Evolutionary conservation across 2,329 filamentous ascomycete genomes (phyloP).

Genomic region (Exophiala bonariae): DNA sequence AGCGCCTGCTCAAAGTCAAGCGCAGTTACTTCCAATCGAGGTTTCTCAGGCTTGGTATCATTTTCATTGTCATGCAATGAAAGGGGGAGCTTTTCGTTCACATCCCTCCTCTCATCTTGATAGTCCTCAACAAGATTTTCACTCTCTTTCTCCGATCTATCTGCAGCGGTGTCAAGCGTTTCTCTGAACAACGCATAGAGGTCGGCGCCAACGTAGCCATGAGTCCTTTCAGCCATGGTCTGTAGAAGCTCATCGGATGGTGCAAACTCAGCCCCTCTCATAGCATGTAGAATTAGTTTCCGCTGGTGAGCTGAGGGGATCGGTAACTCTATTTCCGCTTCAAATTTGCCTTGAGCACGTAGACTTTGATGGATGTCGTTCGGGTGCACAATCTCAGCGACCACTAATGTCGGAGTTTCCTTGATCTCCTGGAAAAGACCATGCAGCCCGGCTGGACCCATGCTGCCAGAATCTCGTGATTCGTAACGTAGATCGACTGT

Average conservation of each 20-base stretch:
- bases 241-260: conserved; percentile 55
- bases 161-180: conserved; percentile 36
- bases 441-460: conserved; percentile 41
- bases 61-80: too few species aligned
- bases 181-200: conserved; percentile 64
- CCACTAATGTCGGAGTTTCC: conserved; percentile 65
- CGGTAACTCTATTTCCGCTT: conserved; percentile 68
- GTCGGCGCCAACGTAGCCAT: conserved; percentile 83
- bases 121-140: too few species aligned
- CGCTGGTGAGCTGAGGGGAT: conserved; percentile 72
- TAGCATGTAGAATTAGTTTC: conserved; percentile 69
- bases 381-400: conserved; percentile 72
- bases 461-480: conserved; percentile 30
- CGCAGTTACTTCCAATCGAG: conserved; percentile 27
- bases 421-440: conserved; percentile 36
- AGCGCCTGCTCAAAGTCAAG: conserved; percentile 67
- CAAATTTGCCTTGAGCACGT: conserved; percentile 64
- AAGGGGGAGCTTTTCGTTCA: too few species aligned
- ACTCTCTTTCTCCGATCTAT: conserved; percentile 1
- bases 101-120: too few species aligned
- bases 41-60: background rate
- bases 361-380: conserved; percentile 71
- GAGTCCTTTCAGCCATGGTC: conserved; percentile 70
- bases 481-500: conserved; percentile 16
- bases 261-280: conserved; percentile 51